These are phyloP conservation scores for Mycosphaerella arachidis DNA, from an alignment of 2,329 filamentous ascomycete genomes.

Conservation along the genomic window DNA sequence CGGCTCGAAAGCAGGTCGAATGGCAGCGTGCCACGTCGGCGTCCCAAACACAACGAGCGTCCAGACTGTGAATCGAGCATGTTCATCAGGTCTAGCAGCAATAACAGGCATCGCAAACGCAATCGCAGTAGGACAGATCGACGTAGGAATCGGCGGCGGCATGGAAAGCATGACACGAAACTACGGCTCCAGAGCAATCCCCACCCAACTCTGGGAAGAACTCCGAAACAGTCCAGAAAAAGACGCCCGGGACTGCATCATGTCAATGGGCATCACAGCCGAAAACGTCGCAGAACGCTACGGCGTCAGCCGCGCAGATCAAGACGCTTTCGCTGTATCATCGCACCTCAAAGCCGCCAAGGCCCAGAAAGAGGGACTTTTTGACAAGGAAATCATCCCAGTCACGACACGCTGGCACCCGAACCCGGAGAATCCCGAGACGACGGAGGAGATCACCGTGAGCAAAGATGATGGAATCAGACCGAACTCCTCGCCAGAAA, in stretches of 20 bases:
- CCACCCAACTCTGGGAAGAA: constrained; percentile 71
- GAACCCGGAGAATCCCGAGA: constrained; percentile 52
- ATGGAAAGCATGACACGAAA: constrained; percentile 97
- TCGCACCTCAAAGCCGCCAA: constrained; percentile 69
- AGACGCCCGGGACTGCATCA: constrained; percentile 79
- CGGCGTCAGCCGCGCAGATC: constrained; percentile 66
- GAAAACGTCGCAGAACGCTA: constrained; percentile 85
- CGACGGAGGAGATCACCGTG: constrained; percentile 59
- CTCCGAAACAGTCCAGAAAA: constrained; percentile 60
- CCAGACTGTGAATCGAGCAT: constrained; percentile 85
- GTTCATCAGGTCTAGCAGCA: constrained; percentile 70
- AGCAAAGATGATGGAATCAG: constrained; percentile 79
- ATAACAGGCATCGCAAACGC: constrained; percentile 70
- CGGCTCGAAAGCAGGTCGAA: constrained; percentile 82
- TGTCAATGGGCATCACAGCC: constrained; percentile 87
- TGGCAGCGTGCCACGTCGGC: constrained; percentile 82
- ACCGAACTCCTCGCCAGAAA: constrained; percentile 61
- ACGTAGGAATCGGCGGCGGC: constrained; percentile 73
- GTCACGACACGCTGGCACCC: constrained; percentile 67
- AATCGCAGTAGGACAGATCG: constrained; percentile 69
- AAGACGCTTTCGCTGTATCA: constrained; percentile 75
- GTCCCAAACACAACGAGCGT: constrained; percentile 68
- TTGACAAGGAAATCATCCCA: constrained; percentile 74
- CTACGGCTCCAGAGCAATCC: constrained; percentile 81
- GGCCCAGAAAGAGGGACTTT: constrained; percentile 65